Conservation (phyloP, 1,139 yeast genomes). For the Yamadazyma atmosphaerica region DNA sequence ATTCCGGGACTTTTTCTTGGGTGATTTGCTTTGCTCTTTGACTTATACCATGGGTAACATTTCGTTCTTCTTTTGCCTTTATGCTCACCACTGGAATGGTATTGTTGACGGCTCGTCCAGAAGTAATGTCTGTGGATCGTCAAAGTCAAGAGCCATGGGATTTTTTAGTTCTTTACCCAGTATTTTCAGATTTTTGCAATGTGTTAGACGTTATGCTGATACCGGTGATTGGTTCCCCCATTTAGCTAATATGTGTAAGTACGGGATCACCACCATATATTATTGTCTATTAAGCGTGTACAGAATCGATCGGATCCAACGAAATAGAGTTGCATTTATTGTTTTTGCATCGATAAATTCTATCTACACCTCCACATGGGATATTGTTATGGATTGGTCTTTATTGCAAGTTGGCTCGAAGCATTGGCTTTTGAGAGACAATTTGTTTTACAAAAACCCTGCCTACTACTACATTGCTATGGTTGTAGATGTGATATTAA, state of each 20-base stretch:
- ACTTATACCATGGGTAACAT: slow-evolving; percentile 86
- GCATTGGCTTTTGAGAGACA: slow-evolving; percentile 65
- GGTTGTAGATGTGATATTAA: slow-evolving; percentile 64
- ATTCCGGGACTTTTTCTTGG: slow-evolving; percentile 88
- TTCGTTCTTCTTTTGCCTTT: slow-evolving; percentile 82
- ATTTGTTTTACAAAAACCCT: slow-evolving; percentile 61
- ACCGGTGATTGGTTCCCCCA: slow-evolving; percentile 98
- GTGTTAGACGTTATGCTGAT: slow-evolving; percentile 87
- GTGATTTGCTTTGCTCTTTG: slow-evolving; percentile 85
- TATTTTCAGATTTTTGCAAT: slow-evolving; percentile 87
- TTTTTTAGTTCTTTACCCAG: slow-evolving; percentile 83
- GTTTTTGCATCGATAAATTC: slow-evolving; percentile 76
- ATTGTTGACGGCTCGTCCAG: slow-evolving; percentile 35
- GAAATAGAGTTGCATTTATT: slow-evolving; percentile 61
- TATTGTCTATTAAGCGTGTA: slow-evolving; percentile 78
- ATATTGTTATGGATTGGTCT: slow-evolving; percentile 94
- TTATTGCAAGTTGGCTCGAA: slow-evolving; percentile 66
- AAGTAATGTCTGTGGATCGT: slow-evolving; percentile 65
- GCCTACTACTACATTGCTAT: slow-evolving; percentile 72
- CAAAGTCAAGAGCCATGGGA: slow-evolving; percentile 75
- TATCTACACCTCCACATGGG: slow-evolving; percentile 75
- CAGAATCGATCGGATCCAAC: slow-evolving; percentile 54
- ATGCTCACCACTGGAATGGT: slow-evolving; percentile 67
- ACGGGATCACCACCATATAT: slow-evolving; percentile 63
- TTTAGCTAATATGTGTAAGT: slow-evolving; percentile 85